Base-by-base conservation (phyloP, 148 eudicot genomes). In the Fagopyrum homotropicum region DNA sequence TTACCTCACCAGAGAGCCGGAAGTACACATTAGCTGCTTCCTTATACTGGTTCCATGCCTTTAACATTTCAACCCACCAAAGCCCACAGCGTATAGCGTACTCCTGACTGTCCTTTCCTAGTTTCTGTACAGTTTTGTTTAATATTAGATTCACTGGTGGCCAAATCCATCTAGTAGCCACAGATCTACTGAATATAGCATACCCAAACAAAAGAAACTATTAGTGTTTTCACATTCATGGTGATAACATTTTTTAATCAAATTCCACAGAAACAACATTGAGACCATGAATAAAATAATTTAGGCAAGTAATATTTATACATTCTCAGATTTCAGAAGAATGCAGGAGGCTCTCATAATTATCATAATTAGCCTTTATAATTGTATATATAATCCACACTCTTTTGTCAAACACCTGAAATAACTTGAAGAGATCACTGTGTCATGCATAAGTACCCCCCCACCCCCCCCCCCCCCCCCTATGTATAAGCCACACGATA, bases 1-100 rank as follows among this genome's bases (percentile, higher is more conserved):
- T 88, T 95, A 95, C 99, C 97, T 95, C 99, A 86, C 97, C 92
- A 83, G 99, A 86, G 84, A 95, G 87, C 72, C 99, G 96, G 72
- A 88, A 88, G 85, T 87, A 92, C 79, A 95, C 96, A 84, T 79
- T 82, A 17, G 99, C 97, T 83, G 99, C 99, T 71, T 95, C 97
- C 85, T 92, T 95, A 82, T 80, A 84, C 80, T 86, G 89, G 81
- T 85, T 87, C 79, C 94, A 85, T 51, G 96, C 85, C 81, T 89
- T 95, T 74, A 92, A 82, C 99, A 92, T 90, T 79, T 92, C 99
- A 79, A 83, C 96, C 99, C 99, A 95, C 99, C 97, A 92, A 66
- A 95, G 87, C 77, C 97, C 99, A 82, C 99, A 95, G 9, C 99
- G 90, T 55, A 88, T 82, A 76, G 91, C 93, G 83, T 90, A 89